A percentile compares a stretch with the other conserved stretches of the same genome.
phyloP scores from a whole-genome alignment of 1,284 basidiomycete species.

The Leccinum huronense region DNA sequence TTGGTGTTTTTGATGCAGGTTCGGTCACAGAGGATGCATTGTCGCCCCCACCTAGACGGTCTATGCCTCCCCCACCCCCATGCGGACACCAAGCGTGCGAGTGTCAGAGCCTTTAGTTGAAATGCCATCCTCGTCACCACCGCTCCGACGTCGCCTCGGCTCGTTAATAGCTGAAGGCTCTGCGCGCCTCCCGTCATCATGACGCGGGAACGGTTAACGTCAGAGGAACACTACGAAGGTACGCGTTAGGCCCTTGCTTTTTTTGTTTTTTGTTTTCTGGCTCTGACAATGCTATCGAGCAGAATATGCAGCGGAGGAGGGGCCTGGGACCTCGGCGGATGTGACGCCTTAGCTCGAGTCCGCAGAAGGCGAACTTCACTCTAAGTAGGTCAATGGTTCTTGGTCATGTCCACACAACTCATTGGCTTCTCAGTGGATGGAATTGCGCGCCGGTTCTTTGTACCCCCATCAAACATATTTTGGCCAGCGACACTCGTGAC shows the following conservation, averaged over 20 bases:
- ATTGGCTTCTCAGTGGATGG: conserved; percentile 45
- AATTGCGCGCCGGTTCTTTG: conserved; percentile 41
- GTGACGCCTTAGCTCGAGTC: conserved; percentile 21
- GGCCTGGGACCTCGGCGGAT: conserved; percentile 1
- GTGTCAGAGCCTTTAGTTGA: conserved; percentile 12
- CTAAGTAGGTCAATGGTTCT: conserved; percentile 34
- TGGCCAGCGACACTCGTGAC: conserved; percentile 53
- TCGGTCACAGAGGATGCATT: conserved; percentile 15
- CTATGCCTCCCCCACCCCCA: conserved; percentile 23
- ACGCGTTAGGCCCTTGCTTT: not conserved
- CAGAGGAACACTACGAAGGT: conserved; percentile 15
- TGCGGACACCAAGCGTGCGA: conserved; percentile 24
- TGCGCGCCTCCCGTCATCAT: conserved; percentile 30
- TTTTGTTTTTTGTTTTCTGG: not conserved
- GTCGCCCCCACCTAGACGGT: conserved; percentile 16
- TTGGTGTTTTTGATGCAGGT: conserved; percentile 8
- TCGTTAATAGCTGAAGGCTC: conserved; percentile 12
- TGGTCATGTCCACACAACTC: conserved; percentile 42
- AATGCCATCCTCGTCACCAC: conserved; percentile 19
- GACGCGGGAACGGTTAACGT: conserved; percentile 10
- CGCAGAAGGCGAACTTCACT: conserved; percentile 45
- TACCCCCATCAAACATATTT: conserved; percentile 43
- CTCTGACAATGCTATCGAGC: conserved; percentile 3
- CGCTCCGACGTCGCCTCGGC: conserved; percentile 19
- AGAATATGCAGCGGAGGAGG: conserved; percentile 11